Evolutionary conservation across 2,329 filamentous ascomycete species (phyloP), one percentile per base, ranked within the genome.

Genomic region (Aspergillus arachidicola): DNA sequence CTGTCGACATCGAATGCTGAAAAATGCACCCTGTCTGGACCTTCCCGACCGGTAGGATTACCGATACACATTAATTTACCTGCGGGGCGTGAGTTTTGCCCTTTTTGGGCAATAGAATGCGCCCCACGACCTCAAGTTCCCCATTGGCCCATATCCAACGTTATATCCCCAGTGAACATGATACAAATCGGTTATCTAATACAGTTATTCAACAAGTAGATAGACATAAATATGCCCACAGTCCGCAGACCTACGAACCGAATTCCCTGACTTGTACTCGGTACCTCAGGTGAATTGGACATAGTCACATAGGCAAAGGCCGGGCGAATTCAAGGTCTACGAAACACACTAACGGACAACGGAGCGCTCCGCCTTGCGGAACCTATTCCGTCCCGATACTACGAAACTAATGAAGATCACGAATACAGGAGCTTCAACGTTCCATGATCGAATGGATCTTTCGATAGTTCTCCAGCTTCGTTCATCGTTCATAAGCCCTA

Each of bases 11-110:
- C 10, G 36, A 55, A 51, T 43, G 26, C 60, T 62, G 48, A 57
- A 46, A 54, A 41, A 19, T n/a, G 32, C 19, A 11, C 16, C 19
- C 21, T 46, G 55, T 43, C 60, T 58, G 45, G 60, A 53, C 59
- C 59, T 41, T 45, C 54, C 59, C n/a, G 45, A 16, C 46, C 46
- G 7, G 26, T 16, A 32, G 16, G 12, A n/a, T 30, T 50, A 30
- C 23, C 26, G 46, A 50, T 50, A 21, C n/a, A 23, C 4, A 23
- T 46, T 3, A n/a, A 30, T 50, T 19, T n/a, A 50, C 53, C 32
- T 11, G 54, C 53, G 32, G 38, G 63, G 56, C 61, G 60, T 36
- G 50, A 55, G 6, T 62, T 45, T 59, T 55, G 36, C 60, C 57
- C 21, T 11, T 32, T 59, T 43, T 21, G 57, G 60, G 53, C 43